Evolutionary conservation across 805 yeast genomes (phyloP).

Genomic region (Barnettozyma botsteinii): DNA sequence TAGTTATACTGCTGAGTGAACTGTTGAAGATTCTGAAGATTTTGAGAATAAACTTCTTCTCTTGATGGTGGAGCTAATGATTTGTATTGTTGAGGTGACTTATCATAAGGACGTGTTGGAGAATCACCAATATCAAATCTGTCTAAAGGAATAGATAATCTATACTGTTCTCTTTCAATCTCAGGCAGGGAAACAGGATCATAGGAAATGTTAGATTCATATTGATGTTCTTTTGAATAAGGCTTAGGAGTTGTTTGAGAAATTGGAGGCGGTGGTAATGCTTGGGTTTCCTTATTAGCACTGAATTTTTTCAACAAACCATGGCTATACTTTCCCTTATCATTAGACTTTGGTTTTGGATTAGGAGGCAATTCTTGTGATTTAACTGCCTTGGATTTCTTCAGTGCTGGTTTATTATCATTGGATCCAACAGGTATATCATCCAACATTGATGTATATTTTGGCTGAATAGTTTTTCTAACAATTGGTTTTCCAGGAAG

Average conservation of each 20-base stretch:
- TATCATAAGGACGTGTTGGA: neutral
- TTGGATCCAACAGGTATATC: constrained; percentile 19
- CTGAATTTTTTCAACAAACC: constrained; percentile 1
- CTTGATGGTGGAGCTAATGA: constrained; percentile 14
- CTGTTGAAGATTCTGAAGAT: neutral
- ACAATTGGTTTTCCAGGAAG: constrained; percentile 18
- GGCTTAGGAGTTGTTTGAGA: constrained; percentile 3
- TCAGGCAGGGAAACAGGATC: constrained; percentile 23
- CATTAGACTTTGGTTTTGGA: neutral
- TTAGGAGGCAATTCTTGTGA: neutral
- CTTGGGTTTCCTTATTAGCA: neutral
- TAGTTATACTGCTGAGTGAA: constrained; percentile 10
- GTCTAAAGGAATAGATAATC: constrained; percentile 24
- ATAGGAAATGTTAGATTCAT: constrained; percentile 7
- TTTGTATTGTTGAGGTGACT: constrained; percentile 7
- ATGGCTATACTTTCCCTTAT: neutral
- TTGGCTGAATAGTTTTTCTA: constrained; percentile 15
- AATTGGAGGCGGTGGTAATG: neutral
- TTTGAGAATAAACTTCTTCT: neutral
- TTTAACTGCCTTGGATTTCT: constrained; percentile 4
- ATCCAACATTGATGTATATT: constrained; percentile 20
- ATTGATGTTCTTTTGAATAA: constrained; percentile 1
- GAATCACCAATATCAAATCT: constrained; percentile 14
- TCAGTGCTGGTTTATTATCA: constrained; percentile 1
- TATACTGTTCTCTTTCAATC: constrained; percentile 23